Evolutionary conservation across 2,329 filamentous ascomycete species (phyloP).

Genomic region (Xylaria sp.): DNA sequence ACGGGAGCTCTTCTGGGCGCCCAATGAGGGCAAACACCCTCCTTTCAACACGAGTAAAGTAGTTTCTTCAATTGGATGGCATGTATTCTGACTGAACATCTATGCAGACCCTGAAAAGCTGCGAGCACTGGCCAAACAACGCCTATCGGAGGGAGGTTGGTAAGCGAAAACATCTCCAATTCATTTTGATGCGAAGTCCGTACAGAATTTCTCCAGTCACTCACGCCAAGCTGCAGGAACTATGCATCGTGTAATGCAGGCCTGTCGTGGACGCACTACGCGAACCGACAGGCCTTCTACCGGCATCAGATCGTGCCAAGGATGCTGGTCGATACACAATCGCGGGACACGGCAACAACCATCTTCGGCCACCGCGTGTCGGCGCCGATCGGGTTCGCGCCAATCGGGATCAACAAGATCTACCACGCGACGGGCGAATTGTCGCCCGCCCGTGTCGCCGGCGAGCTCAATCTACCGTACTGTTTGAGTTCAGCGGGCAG

Average conservation of each 20-base stretch:
- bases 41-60: slow-evolving; percentile 44
- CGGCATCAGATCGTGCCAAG: slow-evolving; percentile 71
- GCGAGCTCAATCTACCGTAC: slow-evolving; percentile 69
- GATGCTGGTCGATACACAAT: slow-evolving; percentile 70
- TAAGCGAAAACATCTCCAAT: slow-evolving; percentile 30
- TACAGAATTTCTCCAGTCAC: neutral
- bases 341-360: slow-evolving; percentile 64
- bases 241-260: slow-evolving; percentile 69
- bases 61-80: neutral
- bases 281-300: slow-evolving; percentile 73
- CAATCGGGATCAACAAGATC: slow-evolving; percentile 74
- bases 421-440: slow-evolving; percentile 69
- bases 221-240: slow-evolving; percentile 49
- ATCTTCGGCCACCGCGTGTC: slow-evolving; percentile 70
- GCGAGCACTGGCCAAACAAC: slow-evolving; percentile 67
- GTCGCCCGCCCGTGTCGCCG: slow-evolving; percentile 68
- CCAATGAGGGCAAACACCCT: slow-evolving; percentile 45
- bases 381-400: slow-evolving; percentile 72
- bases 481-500: slow-evolving; percentile 68
- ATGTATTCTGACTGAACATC: neutral
- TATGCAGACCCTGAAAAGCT: slow-evolving; percentile 65
- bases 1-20: slow-evolving; percentile 46
- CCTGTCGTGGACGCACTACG: slow-evolving; percentile 62
- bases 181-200: neutral
- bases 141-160: slow-evolving; percentile 68